Conservation (phyloP, 106 monocot species). For the Dactylorhiza incarnata region DNA sequence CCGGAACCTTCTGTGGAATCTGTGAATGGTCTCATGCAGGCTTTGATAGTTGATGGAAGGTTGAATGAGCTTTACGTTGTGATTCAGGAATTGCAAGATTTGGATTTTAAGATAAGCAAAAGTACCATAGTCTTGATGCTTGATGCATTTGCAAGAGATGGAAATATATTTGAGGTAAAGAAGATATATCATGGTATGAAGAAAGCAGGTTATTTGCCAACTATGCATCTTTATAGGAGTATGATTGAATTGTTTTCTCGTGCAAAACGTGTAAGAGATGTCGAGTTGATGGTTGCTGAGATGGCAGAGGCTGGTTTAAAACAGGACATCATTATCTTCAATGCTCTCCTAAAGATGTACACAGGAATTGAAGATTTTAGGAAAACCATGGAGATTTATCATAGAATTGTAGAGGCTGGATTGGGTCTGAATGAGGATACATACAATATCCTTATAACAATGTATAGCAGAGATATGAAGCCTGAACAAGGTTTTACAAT, state of each 20-base stretch:
- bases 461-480: slow-evolving; percentile 79
- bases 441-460: slow-evolving; percentile 63
- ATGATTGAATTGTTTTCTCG: slow-evolving; percentile 74
- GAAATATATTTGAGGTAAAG: slow-evolving; percentile 93
- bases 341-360: slow-evolving; percentile 85
- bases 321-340: slow-evolving; percentile 68
- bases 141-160: slow-evolving; percentile 73
- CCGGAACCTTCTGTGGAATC: slow-evolving; percentile 72
- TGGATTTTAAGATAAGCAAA: slow-evolving; percentile 93
- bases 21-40: slow-evolving; percentile 76
- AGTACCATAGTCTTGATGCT: slow-evolving; percentile 88
- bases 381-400: slow-evolving; percentile 60
- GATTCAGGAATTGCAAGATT: slow-evolving; percentile 90
- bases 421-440: slow-evolving; percentile 70
- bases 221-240: slow-evolving; percentile 76
- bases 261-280: slow-evolving; percentile 78
- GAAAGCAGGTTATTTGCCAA: slow-evolving; percentile 86
- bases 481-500: slow-evolving; percentile 87
- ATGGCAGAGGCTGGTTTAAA: slow-evolving; percentile 81
- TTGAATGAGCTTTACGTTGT: slow-evolving; percentile 81
- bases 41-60: slow-evolving; percentile 83
- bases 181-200: slow-evolving; percentile 99
- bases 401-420: slow-evolving; percentile 40
- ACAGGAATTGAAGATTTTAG: slow-evolving; percentile 56
- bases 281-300: slow-evolving; percentile 73